Conservation (phyloP, 306 rosid genomes). For the Ziziphus jujuba region DNA sequence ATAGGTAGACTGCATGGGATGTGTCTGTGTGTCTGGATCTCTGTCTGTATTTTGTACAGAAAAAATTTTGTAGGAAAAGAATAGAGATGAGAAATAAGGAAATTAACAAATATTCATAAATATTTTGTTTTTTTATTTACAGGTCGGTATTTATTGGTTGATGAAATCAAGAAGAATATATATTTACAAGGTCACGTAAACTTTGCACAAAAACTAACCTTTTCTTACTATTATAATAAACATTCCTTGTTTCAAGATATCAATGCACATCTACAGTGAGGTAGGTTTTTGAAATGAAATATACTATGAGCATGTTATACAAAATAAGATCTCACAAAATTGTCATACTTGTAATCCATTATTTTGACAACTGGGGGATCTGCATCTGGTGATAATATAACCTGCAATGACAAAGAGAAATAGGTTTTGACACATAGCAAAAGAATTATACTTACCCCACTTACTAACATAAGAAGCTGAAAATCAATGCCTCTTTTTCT, state of each 20-base stretch:
- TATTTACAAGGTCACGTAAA: constrained; percentile 1
- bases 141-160: background rate
- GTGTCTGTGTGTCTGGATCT: background rate
- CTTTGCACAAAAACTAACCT: background rate
- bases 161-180: background rate
- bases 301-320: background rate
- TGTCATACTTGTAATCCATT: constrained; percentile 81
- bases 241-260: background rate
- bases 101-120: background rate
- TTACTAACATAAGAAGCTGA: constrained; percentile 6
- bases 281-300: background rate
- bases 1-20: background rate
- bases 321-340: background rate
- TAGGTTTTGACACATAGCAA: background rate
- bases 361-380: constrained; percentile 96
- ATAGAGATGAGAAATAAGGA: background rate
- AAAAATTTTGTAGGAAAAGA: background rate
- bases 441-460: background rate
- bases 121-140: constrained; percentile 10
- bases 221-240: background rate
- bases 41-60: background rate
- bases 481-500: background rate
- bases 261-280: background rate
- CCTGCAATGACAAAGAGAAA: constrained; percentile 48
- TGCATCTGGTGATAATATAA: constrained; percentile 85